Base-by-base conservation (phyloP, 78 protist genomes). In the Acrasis kona region DNA sequence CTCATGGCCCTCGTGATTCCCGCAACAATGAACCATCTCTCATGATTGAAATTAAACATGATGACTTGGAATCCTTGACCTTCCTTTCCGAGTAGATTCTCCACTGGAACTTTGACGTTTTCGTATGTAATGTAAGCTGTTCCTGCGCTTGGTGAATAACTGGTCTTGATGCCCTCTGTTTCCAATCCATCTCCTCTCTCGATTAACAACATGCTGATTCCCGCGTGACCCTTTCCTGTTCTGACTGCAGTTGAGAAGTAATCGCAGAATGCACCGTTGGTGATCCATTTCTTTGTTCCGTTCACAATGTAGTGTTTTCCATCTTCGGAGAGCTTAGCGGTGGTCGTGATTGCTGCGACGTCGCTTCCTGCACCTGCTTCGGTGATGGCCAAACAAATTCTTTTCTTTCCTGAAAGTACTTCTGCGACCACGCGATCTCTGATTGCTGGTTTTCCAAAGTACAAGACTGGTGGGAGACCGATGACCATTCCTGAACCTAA, bases 311-410 rank as follows among this genome's bases (percentile, higher is more conserved):
- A 83, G 65, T 80, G 84, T 19, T 81, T 4, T n/a, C 84, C 84
- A 37, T 69, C 85, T 31, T 80, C 88, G 38, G 75, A 41, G 65
- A 65, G 35, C 10, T 41, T 84, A 1, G 98, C 98, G 6, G 38
- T 32, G 5, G 89, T 77, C 70, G 66, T 41, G 92, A 94, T 88
- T 34, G 87, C 72, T 12, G 86, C 94, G 35, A 92, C 95, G 66
- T 95, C 98, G 7, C 90, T 84, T 37, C 97, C 98, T 0, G 92
- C 84, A 8, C 89, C 86, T 39, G 95, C 89, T 78, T 95, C 98
- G 65, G 76, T 67, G 93, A 95, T 95, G 41, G 95, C 93, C 19
- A 95, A 76, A 9, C 95, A 93, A 28, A 95, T 95, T 5, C 91
- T 70, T 39, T 71, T 78, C 67, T 92, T 95, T 35, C 98, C 98